Conservation (phyloP, 495 filamentous ascomycete species). For the Elasticomyces elasticus region DNA sequence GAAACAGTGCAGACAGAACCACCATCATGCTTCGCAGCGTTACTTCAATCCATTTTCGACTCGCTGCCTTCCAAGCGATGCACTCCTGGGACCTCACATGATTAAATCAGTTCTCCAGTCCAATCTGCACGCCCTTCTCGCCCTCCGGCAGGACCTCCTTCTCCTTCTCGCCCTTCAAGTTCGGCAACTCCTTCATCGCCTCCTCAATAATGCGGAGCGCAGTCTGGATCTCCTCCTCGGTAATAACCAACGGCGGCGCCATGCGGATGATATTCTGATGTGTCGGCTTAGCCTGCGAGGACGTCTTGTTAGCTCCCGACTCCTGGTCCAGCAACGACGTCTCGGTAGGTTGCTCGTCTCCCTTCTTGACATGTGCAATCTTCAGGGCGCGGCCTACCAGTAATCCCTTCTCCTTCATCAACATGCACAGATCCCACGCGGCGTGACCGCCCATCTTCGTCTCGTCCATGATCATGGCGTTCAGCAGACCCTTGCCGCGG, state of each 20-base stretch:
- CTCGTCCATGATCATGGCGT: constrained; percentile 96
- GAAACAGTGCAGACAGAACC: too few species aligned
- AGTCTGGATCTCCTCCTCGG: constrained; percentile 32
- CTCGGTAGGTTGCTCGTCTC: constrained; percentile 23
- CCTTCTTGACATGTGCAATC: constrained; percentile 31
- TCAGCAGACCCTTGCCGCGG: constrained; percentile 87
- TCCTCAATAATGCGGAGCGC: constrained; percentile 34
- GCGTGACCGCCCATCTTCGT: constrained; percentile 68
- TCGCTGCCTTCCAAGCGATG: too few species aligned
- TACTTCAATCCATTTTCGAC: too few species aligned
- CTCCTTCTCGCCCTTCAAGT: constrained; percentile 54
- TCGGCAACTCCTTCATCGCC: constrained; percentile 32
- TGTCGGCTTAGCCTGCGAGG: constrained; percentile 81
- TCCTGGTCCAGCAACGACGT: constrained; percentile 22
- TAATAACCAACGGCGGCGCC: constrained; percentile 37
- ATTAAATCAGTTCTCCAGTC: constrained; percentile 40
- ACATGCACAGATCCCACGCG: constrained; percentile 95
- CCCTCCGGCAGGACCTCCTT: constrained; percentile 80
- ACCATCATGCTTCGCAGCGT: too few species aligned
- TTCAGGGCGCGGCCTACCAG: constrained; percentile 54
- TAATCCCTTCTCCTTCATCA: constrained; percentile 91
- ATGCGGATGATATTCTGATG: constrained; percentile 80
- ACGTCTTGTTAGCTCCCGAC: constrained; percentile 11
- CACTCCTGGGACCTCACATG: too few species aligned
- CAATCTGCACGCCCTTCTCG: constrained; percentile 66